Evolutionary conservation across 1,139 yeast genomes (phyloP).

Genomic region (Pichia sp.): DNA sequence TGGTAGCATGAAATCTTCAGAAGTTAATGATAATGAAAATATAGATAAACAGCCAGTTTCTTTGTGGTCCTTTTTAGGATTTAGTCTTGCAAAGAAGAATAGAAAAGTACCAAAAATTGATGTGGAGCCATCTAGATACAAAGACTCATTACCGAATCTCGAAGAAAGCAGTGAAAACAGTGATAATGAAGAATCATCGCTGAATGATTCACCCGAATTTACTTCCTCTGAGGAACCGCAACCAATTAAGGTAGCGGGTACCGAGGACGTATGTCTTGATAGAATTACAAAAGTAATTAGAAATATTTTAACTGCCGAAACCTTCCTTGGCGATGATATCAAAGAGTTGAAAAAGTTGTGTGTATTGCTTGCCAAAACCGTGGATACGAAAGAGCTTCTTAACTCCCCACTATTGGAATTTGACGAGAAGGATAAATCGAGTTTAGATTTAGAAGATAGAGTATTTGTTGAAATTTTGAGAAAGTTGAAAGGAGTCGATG

Average conservation of each 20-base stretch:
- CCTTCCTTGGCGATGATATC: slow-evolving; percentile 12
- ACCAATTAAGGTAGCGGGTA: neutral
- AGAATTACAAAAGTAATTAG: slow-evolving; percentile 11
- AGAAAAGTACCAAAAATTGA: neutral
- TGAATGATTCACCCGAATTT: neutral
- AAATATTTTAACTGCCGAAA: slow-evolving; percentile 10
- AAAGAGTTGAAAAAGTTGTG: slow-evolving; percentile 12
- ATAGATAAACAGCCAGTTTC: neutral
- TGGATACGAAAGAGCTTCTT: slow-evolving; percentile 4
- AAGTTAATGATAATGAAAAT: neutral
- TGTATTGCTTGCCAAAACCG: slow-evolving; percentile 2
- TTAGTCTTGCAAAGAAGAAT: neutral
- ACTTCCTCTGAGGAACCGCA: neutral
- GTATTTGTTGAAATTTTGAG: slow-evolving; percentile 12
- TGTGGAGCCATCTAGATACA: neutral
- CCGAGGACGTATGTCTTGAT: slow-evolving; percentile 1
- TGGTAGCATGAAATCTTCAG: neutral
- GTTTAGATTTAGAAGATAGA: slow-evolving; percentile 12
- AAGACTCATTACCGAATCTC: neutral
- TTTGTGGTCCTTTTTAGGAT: slow-evolving; percentile 7
- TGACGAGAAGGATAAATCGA: neutral
- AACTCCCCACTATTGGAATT: neutral
- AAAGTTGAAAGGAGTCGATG: slow-evolving; percentile 16
- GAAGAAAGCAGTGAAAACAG: neutral
- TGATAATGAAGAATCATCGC: neutral